Conservation (phyloP, 306 rosid species). For the Medicago ruthenica region DNA sequence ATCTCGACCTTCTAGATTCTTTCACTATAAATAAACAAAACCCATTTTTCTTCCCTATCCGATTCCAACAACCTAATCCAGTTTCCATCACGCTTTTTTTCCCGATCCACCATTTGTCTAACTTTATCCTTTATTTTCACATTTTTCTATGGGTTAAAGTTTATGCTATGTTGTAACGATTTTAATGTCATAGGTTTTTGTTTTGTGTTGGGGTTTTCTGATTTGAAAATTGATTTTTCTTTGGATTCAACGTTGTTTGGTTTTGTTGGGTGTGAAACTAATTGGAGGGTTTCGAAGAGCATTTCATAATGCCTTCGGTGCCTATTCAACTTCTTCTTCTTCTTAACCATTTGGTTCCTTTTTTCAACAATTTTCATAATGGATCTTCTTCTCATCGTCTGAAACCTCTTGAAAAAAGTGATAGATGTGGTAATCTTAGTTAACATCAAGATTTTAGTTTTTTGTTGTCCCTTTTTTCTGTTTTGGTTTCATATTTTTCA, state of each 20-base stretch:
- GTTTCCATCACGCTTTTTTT: background rate
- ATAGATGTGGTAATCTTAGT: slow-evolving; percentile 94
- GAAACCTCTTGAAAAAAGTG: slow-evolving; percentile 73
- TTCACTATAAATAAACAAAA: background rate
- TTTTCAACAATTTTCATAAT: slow-evolving; percentile 56
- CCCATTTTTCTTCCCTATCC: background rate
- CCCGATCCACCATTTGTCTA: background rate
- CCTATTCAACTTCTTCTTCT: slow-evolving; percentile 54
- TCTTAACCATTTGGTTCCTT: slow-evolving; percentile 48
- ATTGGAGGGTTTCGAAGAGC: slow-evolving; percentile 85
- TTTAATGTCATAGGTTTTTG: background rate
- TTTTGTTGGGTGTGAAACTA: slow-evolving; percentile 38
- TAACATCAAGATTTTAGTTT: slow-evolving; percentile 46
- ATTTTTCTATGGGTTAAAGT: slow-evolving; percentile 19
- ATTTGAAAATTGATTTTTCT: background rate
- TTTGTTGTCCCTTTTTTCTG: background rate
- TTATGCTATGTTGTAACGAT: background rate
- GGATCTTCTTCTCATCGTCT: slow-evolving; percentile 80
- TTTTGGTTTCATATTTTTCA: background rate
- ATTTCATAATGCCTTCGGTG: slow-evolving; percentile 84
- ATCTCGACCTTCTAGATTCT: slow-evolving; percentile 37
- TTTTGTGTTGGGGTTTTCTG: background rate
- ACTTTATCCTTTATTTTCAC: too few species aligned
- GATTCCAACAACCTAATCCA: slow-evolving; percentile 38
- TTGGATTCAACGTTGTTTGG: background rate